These are phyloP conservation scores for Clavariopsis aquatica DNA, from an alignment of 495 filamentous ascomycete genomes.

Conservation along the genomic window DNA sequence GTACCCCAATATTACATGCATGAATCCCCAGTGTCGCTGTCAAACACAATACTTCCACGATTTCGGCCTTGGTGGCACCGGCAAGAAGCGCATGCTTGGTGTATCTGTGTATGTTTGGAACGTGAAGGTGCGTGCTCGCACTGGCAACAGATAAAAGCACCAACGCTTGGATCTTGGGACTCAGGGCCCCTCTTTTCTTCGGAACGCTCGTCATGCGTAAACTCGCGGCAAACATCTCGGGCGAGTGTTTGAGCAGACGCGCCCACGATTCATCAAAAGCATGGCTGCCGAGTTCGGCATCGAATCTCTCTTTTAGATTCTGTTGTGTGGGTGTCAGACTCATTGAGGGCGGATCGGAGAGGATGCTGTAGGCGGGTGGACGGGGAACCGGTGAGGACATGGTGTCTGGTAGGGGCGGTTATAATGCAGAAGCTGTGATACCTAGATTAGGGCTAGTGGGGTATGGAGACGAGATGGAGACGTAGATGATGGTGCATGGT, in stretches of 20 bases:
- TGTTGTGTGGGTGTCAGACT: slow-evolving; percentile 13
- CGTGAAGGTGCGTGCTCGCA: slow-evolving; percentile 47
- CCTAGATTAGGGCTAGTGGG: slow-evolving; percentile 5
- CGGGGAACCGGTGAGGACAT: neutral
- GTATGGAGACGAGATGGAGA: neutral
- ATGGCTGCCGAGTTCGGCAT: slow-evolving; percentile 8
- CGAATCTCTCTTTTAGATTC: slow-evolving; percentile 20
- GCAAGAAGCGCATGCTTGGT: slow-evolving; percentile 38
- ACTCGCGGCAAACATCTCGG: slow-evolving; percentile 44
- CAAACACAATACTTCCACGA: slow-evolving; percentile 48
- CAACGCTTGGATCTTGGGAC: slow-evolving; percentile 47
- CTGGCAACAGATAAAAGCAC: slow-evolving; percentile 47
- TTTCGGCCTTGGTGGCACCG: slow-evolving; percentile 46
- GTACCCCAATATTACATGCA: slow-evolving; percentile 51
- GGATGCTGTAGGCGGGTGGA: slow-evolving; percentile 9
- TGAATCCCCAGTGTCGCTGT: slow-evolving; percentile 49
- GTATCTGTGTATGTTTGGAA: slow-evolving; percentile 45
- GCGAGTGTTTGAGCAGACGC: slow-evolving; percentile 40
- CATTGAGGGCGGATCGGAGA: slow-evolving; percentile 4
- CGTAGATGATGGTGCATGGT: neutral
- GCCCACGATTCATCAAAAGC: slow-evolving; percentile 36
- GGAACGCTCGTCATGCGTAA: slow-evolving; percentile 40
- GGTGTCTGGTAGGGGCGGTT: slow-evolving; percentile 7
- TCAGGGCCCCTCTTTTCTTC: slow-evolving; percentile 42
- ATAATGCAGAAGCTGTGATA: slow-evolving; percentile 11